Evolutionary conservation across 176 grass and related monocot species (phyloP).

Genomic region (Cenchrus americanus): DNA sequence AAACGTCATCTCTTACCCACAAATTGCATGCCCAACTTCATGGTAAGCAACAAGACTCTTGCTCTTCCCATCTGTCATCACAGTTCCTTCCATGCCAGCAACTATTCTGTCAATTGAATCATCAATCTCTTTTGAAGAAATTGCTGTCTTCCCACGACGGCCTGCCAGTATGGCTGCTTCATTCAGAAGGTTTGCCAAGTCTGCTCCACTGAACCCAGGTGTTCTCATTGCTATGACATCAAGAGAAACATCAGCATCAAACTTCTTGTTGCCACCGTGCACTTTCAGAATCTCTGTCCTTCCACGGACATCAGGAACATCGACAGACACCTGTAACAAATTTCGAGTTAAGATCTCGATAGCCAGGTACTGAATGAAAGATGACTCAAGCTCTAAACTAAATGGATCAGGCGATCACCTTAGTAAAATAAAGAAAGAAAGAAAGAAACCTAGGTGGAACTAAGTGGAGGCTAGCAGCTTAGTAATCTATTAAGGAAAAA

Average conservation of each 20-base stretch:
- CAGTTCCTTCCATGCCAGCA: conserved; percentile 98
- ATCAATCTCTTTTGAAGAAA: conserved; percentile 96
- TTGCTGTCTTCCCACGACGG: conserved; percentile 71
- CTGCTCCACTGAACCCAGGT: conserved; percentile 99
- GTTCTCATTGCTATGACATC: conserved; percentile 98
- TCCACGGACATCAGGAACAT: conserved; percentile 96
- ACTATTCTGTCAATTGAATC: conserved; percentile 99
- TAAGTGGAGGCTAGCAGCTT: neutral
- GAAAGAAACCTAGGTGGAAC: no score
- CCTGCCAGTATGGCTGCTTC: conserved; percentile 96
- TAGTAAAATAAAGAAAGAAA: neutral
- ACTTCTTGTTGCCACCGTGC: conserved; percentile 92
- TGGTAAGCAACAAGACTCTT: conserved; percentile 99
- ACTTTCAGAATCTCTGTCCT: conserved; percentile 98
- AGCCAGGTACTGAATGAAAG: neutral
- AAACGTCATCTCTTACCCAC: conserved; percentile 67
- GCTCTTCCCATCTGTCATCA: conserved; percentile 99
- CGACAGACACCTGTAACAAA: conserved; percentile 76
- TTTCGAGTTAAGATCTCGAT: conserved; percentile 20
- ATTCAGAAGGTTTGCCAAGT: conserved; percentile 97
- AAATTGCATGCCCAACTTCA: conserved; percentile 99
- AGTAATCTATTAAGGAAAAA: neutral
- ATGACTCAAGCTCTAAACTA: conserved; percentile 10
- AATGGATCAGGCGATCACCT: neutral
- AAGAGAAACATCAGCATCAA: conserved; percentile 93